Conservation (phyloP, 495 filamentous ascomycete species). For the Xylaria bambusicola region DNA sequence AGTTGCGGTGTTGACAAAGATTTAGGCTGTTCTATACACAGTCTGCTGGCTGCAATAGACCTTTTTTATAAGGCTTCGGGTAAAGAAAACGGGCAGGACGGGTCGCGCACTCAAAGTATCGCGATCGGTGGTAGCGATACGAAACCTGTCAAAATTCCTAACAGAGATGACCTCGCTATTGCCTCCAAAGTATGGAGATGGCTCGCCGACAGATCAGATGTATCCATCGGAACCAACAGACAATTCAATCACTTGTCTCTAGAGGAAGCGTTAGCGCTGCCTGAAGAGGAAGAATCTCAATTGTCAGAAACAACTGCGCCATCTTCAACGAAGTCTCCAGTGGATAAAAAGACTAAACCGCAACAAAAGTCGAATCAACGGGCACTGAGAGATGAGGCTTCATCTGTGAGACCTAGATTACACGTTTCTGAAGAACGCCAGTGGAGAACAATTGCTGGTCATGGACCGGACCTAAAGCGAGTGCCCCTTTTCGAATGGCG, state of each 20-base stretch:
- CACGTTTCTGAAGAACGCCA: slow-evolving; percentile 49
- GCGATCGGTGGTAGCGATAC: background rate
- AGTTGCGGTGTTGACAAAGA: slow-evolving; percentile 23
- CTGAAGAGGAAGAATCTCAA: slow-evolving; percentile 31
- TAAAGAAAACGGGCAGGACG: background rate
- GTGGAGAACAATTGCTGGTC: slow-evolving; percentile 81
- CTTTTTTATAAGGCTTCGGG: slow-evolving; percentile 22
- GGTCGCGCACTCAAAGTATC: background rate
- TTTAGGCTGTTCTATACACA: slow-evolving; percentile 30
- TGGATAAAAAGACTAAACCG: background rate
- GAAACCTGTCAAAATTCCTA: background rate
- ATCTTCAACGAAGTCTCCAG: slow-evolving; percentile 10
- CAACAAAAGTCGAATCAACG: background rate
- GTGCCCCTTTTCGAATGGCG: slow-evolving; percentile 70
- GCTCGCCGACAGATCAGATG: slow-evolving; percentile 43
- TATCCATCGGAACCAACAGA: slow-evolving; percentile 43
- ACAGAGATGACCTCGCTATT: slow-evolving; percentile 30
- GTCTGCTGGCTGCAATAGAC: slow-evolving; percentile 25
- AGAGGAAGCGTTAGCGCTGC: slow-evolving; percentile 44
- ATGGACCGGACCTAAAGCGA: slow-evolving; percentile 70
- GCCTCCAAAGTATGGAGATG: slow-evolving; percentile 49
- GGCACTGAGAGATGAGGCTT: background rate
- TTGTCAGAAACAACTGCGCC: slow-evolving; percentile 3
- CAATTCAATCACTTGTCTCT: slow-evolving; percentile 44
- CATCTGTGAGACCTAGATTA: slow-evolving; percentile 28